Percentiles rank a stretch among this genome's conserved stretches.
These are phyloP conservation scores for Pyronema omphalodes DNA, from an alignment of 495 filamentous ascomycete genomes.

Conservation along the genomic window DNA sequence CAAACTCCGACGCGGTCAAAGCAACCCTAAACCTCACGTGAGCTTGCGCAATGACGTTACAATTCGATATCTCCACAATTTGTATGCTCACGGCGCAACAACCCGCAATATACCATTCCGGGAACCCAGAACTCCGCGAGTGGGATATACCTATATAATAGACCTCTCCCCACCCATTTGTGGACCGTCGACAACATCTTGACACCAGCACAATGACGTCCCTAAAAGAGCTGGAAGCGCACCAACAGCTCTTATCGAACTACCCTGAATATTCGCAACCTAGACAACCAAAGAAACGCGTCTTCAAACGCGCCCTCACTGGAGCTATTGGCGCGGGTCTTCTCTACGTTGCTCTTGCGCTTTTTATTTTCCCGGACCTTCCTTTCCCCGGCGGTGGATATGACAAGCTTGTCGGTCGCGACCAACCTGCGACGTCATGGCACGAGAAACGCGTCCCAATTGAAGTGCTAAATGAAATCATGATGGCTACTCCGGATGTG, in stretches of 20 bases:
- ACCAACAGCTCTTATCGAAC: not conserved
- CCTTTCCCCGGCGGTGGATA: not conserved
- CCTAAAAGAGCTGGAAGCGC: not conserved
- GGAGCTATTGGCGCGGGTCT: not conserved
- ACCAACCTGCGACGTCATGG: not conserved
- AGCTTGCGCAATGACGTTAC: too few relatives aligned
- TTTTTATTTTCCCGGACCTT: not conserved
- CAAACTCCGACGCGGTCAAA: too few relatives aligned
- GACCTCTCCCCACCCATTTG: too few relatives aligned
- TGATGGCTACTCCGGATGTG: slow-evolving; percentile 1
- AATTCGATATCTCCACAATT: too few relatives aligned
- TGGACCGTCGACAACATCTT: too few relatives aligned
- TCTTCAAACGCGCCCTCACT: not conserved
- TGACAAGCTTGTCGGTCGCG: not conserved
- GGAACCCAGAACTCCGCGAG: too few relatives aligned
- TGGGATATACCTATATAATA: too few relatives aligned
- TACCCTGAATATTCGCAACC: not conserved
- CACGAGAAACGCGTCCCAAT: not conserved
- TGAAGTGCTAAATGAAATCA: not conserved
- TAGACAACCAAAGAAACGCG: not conserved
- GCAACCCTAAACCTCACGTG: too few relatives aligned
- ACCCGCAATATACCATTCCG: too few relatives aligned
- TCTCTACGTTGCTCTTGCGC: not conserved
- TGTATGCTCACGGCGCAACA: too few relatives aligned
- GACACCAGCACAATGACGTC: not conserved